Evolutionary conservation across 2,329 filamentous ascomycete genomes (phyloP).

Genomic region (Coniella vitis): DNA sequence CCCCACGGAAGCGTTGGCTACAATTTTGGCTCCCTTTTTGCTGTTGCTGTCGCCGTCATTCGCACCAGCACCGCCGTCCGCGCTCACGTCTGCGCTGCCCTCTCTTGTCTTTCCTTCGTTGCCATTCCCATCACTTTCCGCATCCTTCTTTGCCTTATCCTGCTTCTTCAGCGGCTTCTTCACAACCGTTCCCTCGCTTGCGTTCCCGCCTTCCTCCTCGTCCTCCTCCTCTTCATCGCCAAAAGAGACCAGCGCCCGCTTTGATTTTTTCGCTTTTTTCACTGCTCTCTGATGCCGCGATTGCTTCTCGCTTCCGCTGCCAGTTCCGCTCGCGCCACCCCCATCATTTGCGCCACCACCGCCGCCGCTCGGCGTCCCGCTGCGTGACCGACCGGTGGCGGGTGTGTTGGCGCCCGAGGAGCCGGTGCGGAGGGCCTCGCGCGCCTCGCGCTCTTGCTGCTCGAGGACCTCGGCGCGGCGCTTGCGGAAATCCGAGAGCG

Average conservation of each 20-base stretch:
- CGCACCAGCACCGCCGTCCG: background rate
- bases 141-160: conserved; percentile 1
- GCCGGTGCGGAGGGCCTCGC: conserved; percentile 50
- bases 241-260: conserved; percentile 51
- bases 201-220: conserved; percentile 31
- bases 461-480: conserved; percentile 90
- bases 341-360: conserved; percentile 6
- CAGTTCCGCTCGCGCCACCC: too few species aligned
- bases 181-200: conserved; percentile 24
- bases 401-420: conserved; percentile 37
- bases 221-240: conserved; percentile 60
- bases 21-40: conserved; percentile 42
- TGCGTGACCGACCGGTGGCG: conserved; percentile 22
- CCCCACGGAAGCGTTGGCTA: conserved; percentile 54
- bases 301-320: conserved; percentile 8
- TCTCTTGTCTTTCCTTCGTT: conserved; percentile 19
- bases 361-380: conserved; percentile 3
- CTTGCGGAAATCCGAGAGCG: conserved; percentile 91
- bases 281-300: conserved; percentile 21
- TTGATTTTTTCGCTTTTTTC: conserved; percentile 42
- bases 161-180: conserved; percentile 3
- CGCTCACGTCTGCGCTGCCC: background rate
- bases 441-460: conserved; percentile 75
- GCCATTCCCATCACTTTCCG: background rate
- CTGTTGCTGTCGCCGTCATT: conserved; percentile 20